Evolutionary conservation across 2,329 filamentous ascomycete genomes (phyloP).

Genomic region (Berkeleyomyces rouxiae): DNA sequence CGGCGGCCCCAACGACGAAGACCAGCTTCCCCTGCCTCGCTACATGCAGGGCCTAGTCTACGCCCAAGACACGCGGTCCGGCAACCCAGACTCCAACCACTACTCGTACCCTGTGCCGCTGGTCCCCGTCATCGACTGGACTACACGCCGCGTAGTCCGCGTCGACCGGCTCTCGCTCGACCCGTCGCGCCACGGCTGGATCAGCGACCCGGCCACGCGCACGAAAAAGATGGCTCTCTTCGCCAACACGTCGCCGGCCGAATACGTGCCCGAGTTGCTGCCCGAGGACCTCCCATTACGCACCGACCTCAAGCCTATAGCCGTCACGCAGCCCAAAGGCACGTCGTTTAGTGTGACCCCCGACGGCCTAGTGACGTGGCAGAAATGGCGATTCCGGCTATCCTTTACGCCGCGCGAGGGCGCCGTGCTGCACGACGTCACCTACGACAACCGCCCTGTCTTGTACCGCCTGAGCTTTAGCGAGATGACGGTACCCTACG

Average conservation of each 20-base stretch:
- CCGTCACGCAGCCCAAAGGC: conserved; percentile 54
- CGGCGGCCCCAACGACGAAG: conserved; percentile 26
- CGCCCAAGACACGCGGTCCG: conserved; percentile 25
- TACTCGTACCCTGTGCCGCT: conserved; percentile 45
- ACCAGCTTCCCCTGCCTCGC: conserved; percentile 19
- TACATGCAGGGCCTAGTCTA: conserved; percentile 36
- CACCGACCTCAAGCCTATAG: conserved; percentile 48
- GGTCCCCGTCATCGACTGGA: conserved; percentile 41
- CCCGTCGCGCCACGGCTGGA: conserved; percentile 27
- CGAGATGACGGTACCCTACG: conserved; percentile 57
- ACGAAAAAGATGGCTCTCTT: conserved; percentile 29
- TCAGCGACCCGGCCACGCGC: conserved; percentile 5
- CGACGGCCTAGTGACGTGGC: conserved; percentile 38
- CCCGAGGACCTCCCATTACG: conserved; percentile 24
- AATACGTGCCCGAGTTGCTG: conserved; percentile 36
- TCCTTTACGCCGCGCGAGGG: conserved; percentile 56
- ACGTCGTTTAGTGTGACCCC: conserved; percentile 43
- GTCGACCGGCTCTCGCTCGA: conserved; percentile 40
- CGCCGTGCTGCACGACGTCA: conserved; percentile 51
- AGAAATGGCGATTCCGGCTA: conserved; percentile 54
- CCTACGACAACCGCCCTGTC: conserved; percentile 47
- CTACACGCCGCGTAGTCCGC: conserved; percentile 36
- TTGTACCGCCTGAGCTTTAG: conserved; percentile 50
- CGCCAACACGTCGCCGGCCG: conserved; percentile 23
- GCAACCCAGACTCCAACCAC: conserved; percentile 41